Evolutionary conservation across 306 rosid genomes (phyloP), one percentile per base, ranked within the genome.

Genomic region (Glycine tomentella): DNA sequence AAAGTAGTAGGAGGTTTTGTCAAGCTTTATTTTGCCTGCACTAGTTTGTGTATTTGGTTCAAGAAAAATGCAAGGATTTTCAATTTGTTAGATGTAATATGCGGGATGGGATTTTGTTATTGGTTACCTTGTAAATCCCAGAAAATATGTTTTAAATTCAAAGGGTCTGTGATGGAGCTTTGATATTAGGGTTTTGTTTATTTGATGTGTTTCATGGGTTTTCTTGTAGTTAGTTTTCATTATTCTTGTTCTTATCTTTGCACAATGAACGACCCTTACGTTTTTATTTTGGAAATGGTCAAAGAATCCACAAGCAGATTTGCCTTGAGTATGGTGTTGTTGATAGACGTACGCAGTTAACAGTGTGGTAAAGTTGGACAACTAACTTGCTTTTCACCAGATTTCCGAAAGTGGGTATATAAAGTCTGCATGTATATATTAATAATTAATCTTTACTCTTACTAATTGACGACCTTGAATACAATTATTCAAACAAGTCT

Each of bases 391-490:
- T 81, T 72, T 74, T 81, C 84, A 25, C 0, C 48, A 17, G 12
- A 48, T 13, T 81, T 81, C 58, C 55, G 74, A 8, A 64, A 51
- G 7, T 81, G 79, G 74, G 84, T 73, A 63, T 81, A 80, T 64
- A 15, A 68, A 44, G n/a, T 5, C 2, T 45, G 49, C 63, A 25
- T 44, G 25, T 46, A 4, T 75, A 20, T 20, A 20, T 20, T 40
- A 40, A 4, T 75, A 20, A 20, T 20, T 20, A 20, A 20, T 36
- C 36, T 34, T 9, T 17, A n/a, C 56, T 78, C 34, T 20, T 38
- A 31, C 33, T 20, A 55, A n/a, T 20, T 67, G 8, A 73, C 33
- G 20, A 20, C 20, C 10, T 2, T 72, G 36, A 33, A 40, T 40
- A 40, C 7, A 51, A 53, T 20, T 20, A 20, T 20, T 20, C 20